phyloP scores from a whole-genome alignment of 2,329 filamentous ascomycete genomes.

The Epichloe gansuensis region DNA sequence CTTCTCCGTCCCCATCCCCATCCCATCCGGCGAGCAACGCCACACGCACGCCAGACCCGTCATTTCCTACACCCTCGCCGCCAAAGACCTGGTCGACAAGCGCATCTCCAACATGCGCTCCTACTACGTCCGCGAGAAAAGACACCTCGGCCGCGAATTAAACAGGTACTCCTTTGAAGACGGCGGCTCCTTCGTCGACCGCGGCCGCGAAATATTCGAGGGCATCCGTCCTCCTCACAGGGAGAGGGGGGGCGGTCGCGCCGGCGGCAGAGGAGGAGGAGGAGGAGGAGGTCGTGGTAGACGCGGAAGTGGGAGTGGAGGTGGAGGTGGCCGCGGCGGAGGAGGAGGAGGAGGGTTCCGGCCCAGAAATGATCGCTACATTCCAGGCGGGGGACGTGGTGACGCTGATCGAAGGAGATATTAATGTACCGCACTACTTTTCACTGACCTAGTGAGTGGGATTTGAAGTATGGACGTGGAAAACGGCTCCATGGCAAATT shows the following conservation, averaged over 20 bases:
- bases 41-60: slow-evolving; percentile 28
- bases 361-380: slow-evolving; percentile 10
- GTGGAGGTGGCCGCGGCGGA: slow-evolving; percentile 15
- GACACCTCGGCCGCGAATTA: slow-evolving; percentile 35
- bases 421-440: background rate
- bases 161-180: slow-evolving; percentile 65
- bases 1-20: background rate
- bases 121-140: slow-evolving; percentile 31
- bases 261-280: slow-evolving; percentile 12
- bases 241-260: slow-evolving; percentile 25
- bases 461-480: no score
- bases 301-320: slow-evolving; percentile 14
- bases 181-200: slow-evolving; percentile 52
- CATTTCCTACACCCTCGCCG: slow-evolving; percentile 43
- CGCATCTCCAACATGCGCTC: slow-evolving; percentile 46
- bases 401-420: background rate
- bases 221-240: slow-evolving; percentile 48
- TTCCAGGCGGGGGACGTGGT: slow-evolving; percentile 6
- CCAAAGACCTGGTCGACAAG: slow-evolving; percentile 47
- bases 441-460: no score
- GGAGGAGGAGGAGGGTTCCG: slow-evolving; percentile 16
- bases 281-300: slow-evolving; percentile 16
- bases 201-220: slow-evolving; percentile 56
- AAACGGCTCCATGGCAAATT: no score
- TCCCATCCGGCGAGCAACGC: background rate